Evolutionary conservation across 441 rosid species (phyloP), one percentile per base, ranked within the genome.

Genomic region (Erodium trifolium): DNA sequence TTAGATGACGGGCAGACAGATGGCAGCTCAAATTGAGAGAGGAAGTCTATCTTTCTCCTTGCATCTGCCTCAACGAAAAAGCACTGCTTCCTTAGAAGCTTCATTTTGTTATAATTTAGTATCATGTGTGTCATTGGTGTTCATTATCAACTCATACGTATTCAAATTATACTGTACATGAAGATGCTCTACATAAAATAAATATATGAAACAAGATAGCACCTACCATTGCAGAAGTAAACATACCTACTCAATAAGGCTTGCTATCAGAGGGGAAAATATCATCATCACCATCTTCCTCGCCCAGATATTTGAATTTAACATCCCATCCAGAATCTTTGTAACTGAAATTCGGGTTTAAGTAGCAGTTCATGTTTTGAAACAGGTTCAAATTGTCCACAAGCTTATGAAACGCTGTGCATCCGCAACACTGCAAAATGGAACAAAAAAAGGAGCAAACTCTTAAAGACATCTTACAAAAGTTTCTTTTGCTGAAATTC

Each of bases 301-400:
- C 11, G 57, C 11, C 57, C 57, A 49, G 17, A n/a, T 12, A 49
- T 49, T 49, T 49, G 57, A 49, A 49, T 49, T 49, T 49, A 49
- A 49, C 57, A 49, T 49, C 57, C 57, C 57, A 49, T 49, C 57
- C 57, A 49, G 57, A 49, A n/a, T 49, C 57, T 49, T 49, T 49
- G 17, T 49, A 49, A n/a, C 57, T 49, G 57, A 49, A 49, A 49
- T 49, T 49, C 3, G 57, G 57, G 57, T 49, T 49, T 5, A 49
- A 49, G n/a, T 49, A 49, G 57, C 57, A 49, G 57, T 49, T 49
- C 57, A 49, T 49, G 57, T 49, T 49, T n/a, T 49, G 57, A 49
- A 49, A 49, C 57, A 49, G 17, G 57, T 49, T 49, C 57, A 49
- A 5, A 49, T 49, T 49, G 57, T 49, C 57, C 57, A 49, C 57